A percentile compares a stretch with the other conserved stretches of the same genome.
These are phyloP conservation scores for Triticum turgidum DNA, from an alignment of 176 grass and related monocot genomes.

Conservation along the genomic window DNA sequence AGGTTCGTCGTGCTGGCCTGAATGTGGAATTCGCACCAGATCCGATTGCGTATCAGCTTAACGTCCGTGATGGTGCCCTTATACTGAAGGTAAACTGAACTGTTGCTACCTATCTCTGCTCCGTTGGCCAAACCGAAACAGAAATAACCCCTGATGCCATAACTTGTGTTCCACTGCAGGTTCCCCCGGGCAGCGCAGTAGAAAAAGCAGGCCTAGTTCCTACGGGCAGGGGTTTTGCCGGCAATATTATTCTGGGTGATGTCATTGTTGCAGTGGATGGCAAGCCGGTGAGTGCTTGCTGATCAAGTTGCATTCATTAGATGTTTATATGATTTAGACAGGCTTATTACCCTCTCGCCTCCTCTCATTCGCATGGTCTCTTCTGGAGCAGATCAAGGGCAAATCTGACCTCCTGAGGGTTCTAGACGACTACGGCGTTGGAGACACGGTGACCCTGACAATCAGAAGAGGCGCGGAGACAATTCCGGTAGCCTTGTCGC, in stretches of 20 bases:
- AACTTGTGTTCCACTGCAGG: slow-evolving; percentile 30
- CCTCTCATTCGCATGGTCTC: not conserved
- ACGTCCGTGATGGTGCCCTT: slow-evolving; percentile 83
- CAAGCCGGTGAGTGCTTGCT: slow-evolving; percentile 65
- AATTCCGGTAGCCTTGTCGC: slow-evolving; percentile 46
- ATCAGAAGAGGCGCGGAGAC: slow-evolving; percentile 56
- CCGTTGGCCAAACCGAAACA: not conserved
- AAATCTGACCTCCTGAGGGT: slow-evolving; percentile 79
- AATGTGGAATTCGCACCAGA: slow-evolving; percentile 89
- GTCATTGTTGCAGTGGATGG: slow-evolving; percentile 71
- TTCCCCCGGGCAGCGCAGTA: slow-evolving; percentile 55
- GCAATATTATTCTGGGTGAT: slow-evolving; percentile 85
- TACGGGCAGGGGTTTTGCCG: slow-evolving; percentile 71
- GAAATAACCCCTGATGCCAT: slow-evolving; percentile 10
- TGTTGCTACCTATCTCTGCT: not conserved
- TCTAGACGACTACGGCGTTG: slow-evolving; percentile 80
- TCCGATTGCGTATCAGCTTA: slow-evolving; percentile 86
- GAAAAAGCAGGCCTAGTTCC: slow-evolving; percentile 78
- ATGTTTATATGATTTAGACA: not conserved
- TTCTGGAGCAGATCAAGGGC: slow-evolving; percentile 56
- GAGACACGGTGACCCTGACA: slow-evolving; percentile 61
- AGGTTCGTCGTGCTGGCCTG: slow-evolving; percentile 73
- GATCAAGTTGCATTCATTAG: not conserved
- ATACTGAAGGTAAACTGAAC: slow-evolving; percentile 60
- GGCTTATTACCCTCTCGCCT: not conserved